Base-by-base conservation (phyloP, 2,329 filamentous ascomycete genomes). In the Pseudogymnoascus sp. region DNA sequence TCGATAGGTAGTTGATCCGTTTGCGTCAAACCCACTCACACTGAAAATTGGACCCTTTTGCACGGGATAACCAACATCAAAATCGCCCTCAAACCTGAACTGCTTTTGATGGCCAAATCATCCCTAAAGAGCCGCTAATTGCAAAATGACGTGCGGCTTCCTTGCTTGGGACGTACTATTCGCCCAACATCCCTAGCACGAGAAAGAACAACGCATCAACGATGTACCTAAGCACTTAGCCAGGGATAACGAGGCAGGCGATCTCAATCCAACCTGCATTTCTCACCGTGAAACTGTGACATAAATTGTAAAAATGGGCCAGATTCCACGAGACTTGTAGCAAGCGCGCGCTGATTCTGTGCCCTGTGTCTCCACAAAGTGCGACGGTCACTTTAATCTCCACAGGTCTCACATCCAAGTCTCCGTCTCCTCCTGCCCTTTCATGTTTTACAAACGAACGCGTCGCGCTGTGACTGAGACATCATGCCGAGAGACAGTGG, bases 191-290 rank as follows among this genome's bases (percentile, higher is more conserved):
- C 13, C 48, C 48, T 55, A 55, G 48, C 25, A 33, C 13, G n/a
- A 55, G 48, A 55, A 55, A 55, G 48, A 55, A 55, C 48, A 55
- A 55, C 48, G 48, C 48, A 55, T 55, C 48, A 55, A 55, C 21
- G 21, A 33, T 55, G 48, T 55, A 55, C 48, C 48, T 55, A 55
- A 55, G 3, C 15, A 15, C 29, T 33, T 29, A 55, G 48, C 29
- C 48, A 55, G 48, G 48, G 48, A 55, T 55, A 21, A 55, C 8
- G 9, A 18, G 48, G 29, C 48, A 55, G 48, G 48, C 48, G 48
- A 55, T 33, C 48, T 55, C 27, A 55, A 55, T 55, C 48, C 29
- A 55, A 55, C 9, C n/a, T 55, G 48, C 48, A 55, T 55, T 55
- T 55, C 48, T 21, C 48, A 55, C 48, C 48, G 48, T 55, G 48